These are phyloP conservation scores for Candida glucosophila DNA, from an alignment of 1,139 yeast genomes.

Conservation along the genomic window DNA sequence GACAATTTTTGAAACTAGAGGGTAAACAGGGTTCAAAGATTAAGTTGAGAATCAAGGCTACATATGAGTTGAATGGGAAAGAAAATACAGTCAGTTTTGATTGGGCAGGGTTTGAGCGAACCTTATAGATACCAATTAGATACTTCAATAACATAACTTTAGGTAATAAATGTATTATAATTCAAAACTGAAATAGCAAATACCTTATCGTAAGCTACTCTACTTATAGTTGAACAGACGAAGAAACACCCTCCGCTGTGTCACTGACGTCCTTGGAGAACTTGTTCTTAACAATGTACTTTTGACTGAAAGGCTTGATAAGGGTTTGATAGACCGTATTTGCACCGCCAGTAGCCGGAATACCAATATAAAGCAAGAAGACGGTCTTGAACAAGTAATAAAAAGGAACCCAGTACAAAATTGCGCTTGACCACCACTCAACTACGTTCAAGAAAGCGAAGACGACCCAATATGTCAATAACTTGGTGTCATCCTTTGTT, in stretches of 20 bases:
- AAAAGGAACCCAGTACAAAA: slow-evolving; percentile 91
- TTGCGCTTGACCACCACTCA: slow-evolving; percentile 93
- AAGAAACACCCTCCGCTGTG: slow-evolving; percentile 44
- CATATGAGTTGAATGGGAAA: slow-evolving; percentile 38
- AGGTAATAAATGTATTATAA: too few relatives aligned
- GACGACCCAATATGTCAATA: slow-evolving; percentile 94
- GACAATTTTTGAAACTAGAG: slow-evolving; percentile 57
- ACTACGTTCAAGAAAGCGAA: slow-evolving; percentile 83
- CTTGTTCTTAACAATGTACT: slow-evolving; percentile 28
- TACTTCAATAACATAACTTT: too few relatives aligned
- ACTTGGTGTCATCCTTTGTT: slow-evolving; percentile 71
- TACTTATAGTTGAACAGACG: slow-evolving; percentile 25
- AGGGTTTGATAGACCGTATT: slow-evolving; percentile 52
- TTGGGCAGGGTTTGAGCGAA: too few relatives aligned
- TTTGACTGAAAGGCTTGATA: slow-evolving; percentile 68
- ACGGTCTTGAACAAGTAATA: slow-evolving; percentile 91
- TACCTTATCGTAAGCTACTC: too few relatives aligned
- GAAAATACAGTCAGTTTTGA: too few relatives aligned
- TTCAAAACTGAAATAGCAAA: too few relatives aligned
- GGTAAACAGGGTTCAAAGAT: slow-evolving; percentile 68
- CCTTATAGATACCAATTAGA: too few relatives aligned
- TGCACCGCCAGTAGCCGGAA: slow-evolving; percentile 88
- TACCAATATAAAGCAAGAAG: slow-evolving; percentile 78
- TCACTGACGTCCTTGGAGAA: slow-evolving; percentile 30
- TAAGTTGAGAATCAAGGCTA: slow-evolving; percentile 70